Percentiles rank a stretch among this genome's conserved stretches.
These are phyloP conservation scores for Vigna mungo DNA, from an alignment of 306 rosid species.

Conservation along the genomic window DNA sequence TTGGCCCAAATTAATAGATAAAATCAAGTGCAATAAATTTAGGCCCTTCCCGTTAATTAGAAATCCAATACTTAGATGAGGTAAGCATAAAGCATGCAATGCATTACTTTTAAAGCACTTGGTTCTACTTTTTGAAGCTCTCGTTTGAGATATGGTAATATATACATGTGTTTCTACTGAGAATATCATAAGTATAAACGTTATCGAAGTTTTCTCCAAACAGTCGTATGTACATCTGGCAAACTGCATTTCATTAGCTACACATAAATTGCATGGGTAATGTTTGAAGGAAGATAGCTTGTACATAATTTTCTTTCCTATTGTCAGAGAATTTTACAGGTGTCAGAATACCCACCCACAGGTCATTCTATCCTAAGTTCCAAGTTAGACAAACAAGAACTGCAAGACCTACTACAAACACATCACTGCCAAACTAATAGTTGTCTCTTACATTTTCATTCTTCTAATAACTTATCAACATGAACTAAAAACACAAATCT, in stretches of 20 bases:
- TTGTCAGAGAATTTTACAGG: conserved; percentile 55
- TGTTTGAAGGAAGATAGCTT: conserved; percentile 45
- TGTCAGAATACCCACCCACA: conserved; percentile 66
- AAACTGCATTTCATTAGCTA: conserved; percentile 46
- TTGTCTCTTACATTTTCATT: conserved; percentile 53
- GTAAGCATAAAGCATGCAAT: neutral
- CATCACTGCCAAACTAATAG: conserved; percentile 50
- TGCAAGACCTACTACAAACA: conserved; percentile 35
- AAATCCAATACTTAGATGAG: neutral
- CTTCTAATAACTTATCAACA: conserved; percentile 44
- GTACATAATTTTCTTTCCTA: conserved; percentile 53
- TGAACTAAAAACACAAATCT: conserved; percentile 25
- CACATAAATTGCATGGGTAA: conserved; percentile 47
- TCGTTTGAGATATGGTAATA: neutral
- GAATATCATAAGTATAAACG: neutral
- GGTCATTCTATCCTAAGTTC: conserved; percentile 68
- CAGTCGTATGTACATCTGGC: conserved; percentile 33
- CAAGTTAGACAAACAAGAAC: conserved; percentile 63
- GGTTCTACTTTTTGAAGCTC: neutral
- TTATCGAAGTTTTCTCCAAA: neutral
- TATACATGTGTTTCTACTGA: neutral
- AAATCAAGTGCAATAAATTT: neutral
- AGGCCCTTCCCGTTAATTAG: neutral
- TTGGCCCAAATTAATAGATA: neutral
- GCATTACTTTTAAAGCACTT: neutral